phyloP scores from a whole-genome alignment of 176 grass and related monocot genomes.

The Carex kokanica region DNA sequence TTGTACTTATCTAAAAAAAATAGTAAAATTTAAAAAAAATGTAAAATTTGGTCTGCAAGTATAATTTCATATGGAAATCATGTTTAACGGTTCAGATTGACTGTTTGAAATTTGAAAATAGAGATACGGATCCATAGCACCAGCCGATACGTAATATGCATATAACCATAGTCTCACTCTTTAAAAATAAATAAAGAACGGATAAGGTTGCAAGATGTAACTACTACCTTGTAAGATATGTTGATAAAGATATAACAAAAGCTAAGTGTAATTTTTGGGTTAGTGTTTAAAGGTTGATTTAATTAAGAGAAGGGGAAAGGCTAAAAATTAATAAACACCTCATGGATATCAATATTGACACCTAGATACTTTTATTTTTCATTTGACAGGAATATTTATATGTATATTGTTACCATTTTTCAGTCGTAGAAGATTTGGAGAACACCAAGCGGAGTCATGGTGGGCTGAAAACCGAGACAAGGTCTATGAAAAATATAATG shows the following conservation, averaged over 20 bases:
- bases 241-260: neutral
- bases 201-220: neutral
- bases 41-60: too few species aligned
- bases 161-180: too few species aligned
- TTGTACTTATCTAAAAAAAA: too few species aligned
- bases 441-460: conserved; percentile 87
- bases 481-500: conserved; percentile 86
- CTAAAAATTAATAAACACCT: neutral
- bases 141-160: too few species aligned
- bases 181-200: neutral
- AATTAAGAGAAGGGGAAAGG: neutral
- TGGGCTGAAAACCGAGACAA: conserved; percentile 85
- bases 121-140: too few species aligned
- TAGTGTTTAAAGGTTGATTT: neutral
- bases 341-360: neutral
- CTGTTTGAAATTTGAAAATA: too few species aligned
- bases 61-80: too few species aligned
- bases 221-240: neutral
- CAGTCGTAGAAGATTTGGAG: conserved; percentile 84
- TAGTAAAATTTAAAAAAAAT: too few species aligned
- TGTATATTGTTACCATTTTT: neutral
- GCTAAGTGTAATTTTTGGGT: neutral
- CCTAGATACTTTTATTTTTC: neutral
- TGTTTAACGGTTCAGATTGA: too few species aligned
- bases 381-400: conserved; percentile 6